phyloP scores from a whole-genome alignment of 345 rosid species.

The Physaria fendleri region DNA sequence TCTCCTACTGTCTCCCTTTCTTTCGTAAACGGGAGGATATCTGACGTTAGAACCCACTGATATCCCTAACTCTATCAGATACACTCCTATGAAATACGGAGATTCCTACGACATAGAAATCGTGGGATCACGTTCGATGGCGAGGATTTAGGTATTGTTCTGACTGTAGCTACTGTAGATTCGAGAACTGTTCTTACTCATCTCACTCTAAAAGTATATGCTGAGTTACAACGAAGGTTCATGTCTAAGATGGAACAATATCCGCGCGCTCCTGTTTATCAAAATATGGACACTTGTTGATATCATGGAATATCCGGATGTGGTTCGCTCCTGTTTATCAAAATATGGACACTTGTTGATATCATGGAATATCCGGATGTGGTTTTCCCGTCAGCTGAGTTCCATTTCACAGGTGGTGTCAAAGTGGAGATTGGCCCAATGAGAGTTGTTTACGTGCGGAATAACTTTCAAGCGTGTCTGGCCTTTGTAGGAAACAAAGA shows the following conservation, averaged over 20 bases:
- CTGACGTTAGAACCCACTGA: too few relatives aligned
- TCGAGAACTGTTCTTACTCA: constrained; percentile 78
- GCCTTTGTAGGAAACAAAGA: constrained; percentile 69
- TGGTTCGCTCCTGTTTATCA: too few relatives aligned
- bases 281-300: too few relatives aligned
- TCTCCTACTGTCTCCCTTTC: constrained; percentile 87
- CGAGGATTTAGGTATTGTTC: too few relatives aligned
- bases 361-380: too few relatives aligned
- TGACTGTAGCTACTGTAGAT: too few relatives aligned
- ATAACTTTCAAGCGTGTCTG: constrained; percentile 55
- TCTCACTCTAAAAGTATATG: constrained; percentile 52
- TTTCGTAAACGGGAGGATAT: constrained; percentile 57
- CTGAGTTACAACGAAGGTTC: constrained; percentile 42
- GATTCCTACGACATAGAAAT: too few relatives aligned
- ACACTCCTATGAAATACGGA: too few relatives aligned
- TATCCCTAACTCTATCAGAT: too few relatives aligned
- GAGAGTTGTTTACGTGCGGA: constrained; percentile 41
- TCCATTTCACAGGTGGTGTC: constrained; percentile 41
- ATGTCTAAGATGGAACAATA: constrained; percentile 46
- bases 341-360: constrained; percentile 81
- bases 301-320: too few relatives aligned
- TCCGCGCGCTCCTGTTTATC: constrained; percentile 45
- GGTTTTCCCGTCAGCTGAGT: too few relatives aligned
- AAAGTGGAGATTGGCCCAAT: constrained; percentile 36
- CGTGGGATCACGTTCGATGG: too few relatives aligned